phyloP scores from a whole-genome alignment of 305 asterid genomes.

The Withania somnifera region DNA sequence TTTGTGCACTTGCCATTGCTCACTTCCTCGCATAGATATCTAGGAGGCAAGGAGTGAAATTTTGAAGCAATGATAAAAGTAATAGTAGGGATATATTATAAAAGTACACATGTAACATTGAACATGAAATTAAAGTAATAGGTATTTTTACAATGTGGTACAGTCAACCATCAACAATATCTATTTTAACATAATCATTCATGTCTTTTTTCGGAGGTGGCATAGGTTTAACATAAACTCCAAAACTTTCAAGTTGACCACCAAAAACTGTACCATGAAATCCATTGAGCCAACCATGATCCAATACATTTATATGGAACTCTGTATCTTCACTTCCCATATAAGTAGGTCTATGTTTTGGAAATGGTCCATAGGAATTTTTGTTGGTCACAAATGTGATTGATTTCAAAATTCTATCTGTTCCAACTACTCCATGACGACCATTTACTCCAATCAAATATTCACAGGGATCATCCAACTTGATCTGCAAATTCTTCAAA shows the following conservation, averaged over 20 bases:
- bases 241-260: neutral
- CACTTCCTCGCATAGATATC: no score
- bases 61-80: no score
- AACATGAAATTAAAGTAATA: no score
- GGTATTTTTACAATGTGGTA: neutral
- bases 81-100: no score
- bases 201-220: neutral
- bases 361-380: slow-evolving; percentile 4
- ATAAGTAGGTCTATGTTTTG: neutral
- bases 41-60: no score
- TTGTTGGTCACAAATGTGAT: slow-evolving; percentile 1
- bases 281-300: neutral
- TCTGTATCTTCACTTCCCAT: neutral
- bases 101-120: neutral
- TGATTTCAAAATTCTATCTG: neutral
- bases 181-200: neutral
- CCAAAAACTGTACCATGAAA: neutral
- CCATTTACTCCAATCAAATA: neutral
- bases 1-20: neutral
- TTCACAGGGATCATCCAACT: neutral
- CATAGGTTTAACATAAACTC: neutral
- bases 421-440: neutral
- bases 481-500: neutral
- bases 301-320: neutral
- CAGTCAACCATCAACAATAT: neutral